Percentiles rank a stretch among this genome's conserved stretches.
These are phyloP conservation scores for Boletus sp. DNA, from an alignment of 1,284 basidiomycete genomes.

Conservation along the genomic window DNA sequence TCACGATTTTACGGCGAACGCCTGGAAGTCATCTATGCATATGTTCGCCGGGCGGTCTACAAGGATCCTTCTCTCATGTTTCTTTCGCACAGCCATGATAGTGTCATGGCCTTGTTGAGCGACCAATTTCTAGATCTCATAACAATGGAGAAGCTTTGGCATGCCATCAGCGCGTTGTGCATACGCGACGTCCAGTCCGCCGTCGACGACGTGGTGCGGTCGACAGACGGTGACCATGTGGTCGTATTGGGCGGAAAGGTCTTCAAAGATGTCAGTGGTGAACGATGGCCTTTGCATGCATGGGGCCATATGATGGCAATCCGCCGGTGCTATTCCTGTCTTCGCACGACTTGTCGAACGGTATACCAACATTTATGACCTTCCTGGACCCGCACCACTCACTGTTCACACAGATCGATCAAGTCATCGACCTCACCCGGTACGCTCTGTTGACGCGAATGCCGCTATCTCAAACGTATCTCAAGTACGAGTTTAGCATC, in stretches of 20 bases:
- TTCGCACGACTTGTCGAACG: conserved; percentile 30
- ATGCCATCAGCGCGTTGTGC: conserved; percentile 26
- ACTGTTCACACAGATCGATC: conserved; percentile 25
- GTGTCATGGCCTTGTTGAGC: conserved; percentile 26
- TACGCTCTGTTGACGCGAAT: conserved; percentile 22
- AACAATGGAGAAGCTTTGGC: conserved; percentile 35
- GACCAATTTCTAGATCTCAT: conserved; percentile 30
- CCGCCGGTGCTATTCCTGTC: conserved; percentile 30
- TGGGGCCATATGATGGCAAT: conserved; percentile 34
- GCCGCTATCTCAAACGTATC: conserved; percentile 19
- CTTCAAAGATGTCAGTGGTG: conserved; percentile 30
- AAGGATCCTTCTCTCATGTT: conserved; percentile 35
- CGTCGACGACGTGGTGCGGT: conserved; percentile 32
- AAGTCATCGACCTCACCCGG: conserved; percentile 30
- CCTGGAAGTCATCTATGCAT: conserved; percentile 32
- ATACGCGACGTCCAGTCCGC: conserved; percentile 30
- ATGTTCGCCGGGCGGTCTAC: conserved; percentile 35
- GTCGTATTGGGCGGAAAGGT: conserved; percentile 32
- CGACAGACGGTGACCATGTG: conserved; percentile 25
- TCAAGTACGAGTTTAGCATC: conserved; percentile 23
- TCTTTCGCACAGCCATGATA: conserved; percentile 32
- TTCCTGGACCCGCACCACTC: not conserved
- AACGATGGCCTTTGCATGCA: conserved; percentile 31
- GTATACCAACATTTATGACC: conserved; percentile 13
- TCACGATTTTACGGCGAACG: conserved; percentile 33